These are phyloP conservation scores for Pittosporum tobira DNA, from an alignment of 129 eudicot species.

Conservation along the genomic window DNA sequence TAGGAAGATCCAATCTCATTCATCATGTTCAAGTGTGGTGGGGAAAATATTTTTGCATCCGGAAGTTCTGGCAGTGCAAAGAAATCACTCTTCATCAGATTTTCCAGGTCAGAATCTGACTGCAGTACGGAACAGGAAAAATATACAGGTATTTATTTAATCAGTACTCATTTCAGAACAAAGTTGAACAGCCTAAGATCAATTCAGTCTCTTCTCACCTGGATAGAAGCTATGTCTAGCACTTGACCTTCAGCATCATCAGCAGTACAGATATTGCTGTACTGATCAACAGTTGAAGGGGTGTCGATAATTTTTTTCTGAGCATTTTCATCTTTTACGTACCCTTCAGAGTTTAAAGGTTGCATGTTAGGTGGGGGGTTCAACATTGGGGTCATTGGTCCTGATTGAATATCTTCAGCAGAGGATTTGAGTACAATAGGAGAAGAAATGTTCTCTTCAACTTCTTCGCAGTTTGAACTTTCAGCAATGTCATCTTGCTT, in stretches of 20 bases:
- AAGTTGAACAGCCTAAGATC: background rate
- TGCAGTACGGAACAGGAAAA: slow-evolving; percentile 7
- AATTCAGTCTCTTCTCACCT: slow-evolving; percentile 21
- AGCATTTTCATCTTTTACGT: background rate
- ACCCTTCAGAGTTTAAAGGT: background rate
- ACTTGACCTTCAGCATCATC: slow-evolving; percentile 9
- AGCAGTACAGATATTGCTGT: slow-evolving; percentile 6
- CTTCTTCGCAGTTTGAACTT: slow-evolving; percentile 28
- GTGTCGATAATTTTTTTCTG: slow-evolving; percentile 5
- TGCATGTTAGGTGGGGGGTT: slow-evolving; percentile 14
- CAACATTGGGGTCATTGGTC: slow-evolving; percentile 15
- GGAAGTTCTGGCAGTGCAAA: slow-evolving; percentile 7
- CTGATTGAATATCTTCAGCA: slow-evolving; percentile 24
- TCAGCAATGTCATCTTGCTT: slow-evolving; percentile 36
- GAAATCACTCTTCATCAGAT: slow-evolving; percentile 14
- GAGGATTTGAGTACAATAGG: slow-evolving; percentile 17
- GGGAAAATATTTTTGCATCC: slow-evolving; percentile 35
- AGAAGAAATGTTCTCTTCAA: slow-evolving; percentile 24
- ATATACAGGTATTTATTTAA: background rate
- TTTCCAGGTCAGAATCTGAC: slow-evolving; percentile 27
- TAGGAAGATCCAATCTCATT: slow-evolving; percentile 26
- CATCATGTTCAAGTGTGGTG: slow-evolving; percentile 23
- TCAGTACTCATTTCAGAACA: background rate
- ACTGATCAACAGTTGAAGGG: slow-evolving; percentile 13
- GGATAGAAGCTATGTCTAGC: slow-evolving; percentile 10